Base-by-base conservation (phyloP, 805 yeast species). In the Scheffersomyces spartinae region DNA sequence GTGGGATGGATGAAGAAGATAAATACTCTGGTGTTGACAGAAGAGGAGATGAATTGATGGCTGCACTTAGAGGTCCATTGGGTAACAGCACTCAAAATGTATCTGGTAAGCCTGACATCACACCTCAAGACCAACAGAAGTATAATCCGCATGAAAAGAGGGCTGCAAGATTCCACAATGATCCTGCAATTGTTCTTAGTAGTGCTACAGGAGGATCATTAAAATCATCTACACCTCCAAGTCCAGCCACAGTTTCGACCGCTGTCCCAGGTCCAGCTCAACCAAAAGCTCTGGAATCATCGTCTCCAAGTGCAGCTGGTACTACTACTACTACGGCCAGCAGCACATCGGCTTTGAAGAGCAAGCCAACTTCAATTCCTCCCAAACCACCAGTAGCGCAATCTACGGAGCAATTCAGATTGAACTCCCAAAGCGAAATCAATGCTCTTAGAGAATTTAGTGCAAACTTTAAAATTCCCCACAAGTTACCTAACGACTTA, bases 1-100 rank as follows among this genome's bases (percentile, higher is more conserved):
- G 80, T 32, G 94, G 94, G 10, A 38, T 82, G 38, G 97, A 91
- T 51, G 98, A 91, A 55, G 98, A 91, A 51, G 95, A 86, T 50
- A 81, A 81, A 52, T 91, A 86, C 46, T 84, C 95, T 4, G 96
- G 96, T 26, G 98, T 85, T 23, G 74, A 68, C 31, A 70, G 91
- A 42, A 61, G 73, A 29, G 69, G 68, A 15, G 57, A 50, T 23
- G 68, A 61, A 28, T 49, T 64, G 30, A 60, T 63, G 64, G 69
- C 68, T 4, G 63, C 68, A 5, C 52, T 64, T 24, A 52, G 49
- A 34, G 47, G 44, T 12, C 10, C 26, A 17, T 20, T 25, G n/a
- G 29, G 24, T 3, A 24, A 28, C 26, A 5, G 29, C 9, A 13
- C 24, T 15, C 28, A 35, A 7, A 9, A 18, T 9, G 22, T 9